Conservation (phyloP, 495 filamentous ascomycete genomes). For the Barbatosphaeria neglecta region DNA sequence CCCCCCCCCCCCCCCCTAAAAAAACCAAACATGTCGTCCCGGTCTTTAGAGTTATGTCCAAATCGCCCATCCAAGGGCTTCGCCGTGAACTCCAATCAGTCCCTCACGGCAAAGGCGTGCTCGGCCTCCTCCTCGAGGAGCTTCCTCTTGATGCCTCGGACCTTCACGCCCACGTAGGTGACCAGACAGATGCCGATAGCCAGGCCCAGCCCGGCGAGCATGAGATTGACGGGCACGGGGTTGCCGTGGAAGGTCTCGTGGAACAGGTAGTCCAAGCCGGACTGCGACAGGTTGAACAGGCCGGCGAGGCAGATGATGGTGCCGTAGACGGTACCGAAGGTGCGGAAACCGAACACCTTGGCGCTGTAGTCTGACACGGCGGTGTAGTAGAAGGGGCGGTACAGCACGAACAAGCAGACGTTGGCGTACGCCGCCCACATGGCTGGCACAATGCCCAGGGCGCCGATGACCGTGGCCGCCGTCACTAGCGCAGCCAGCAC, state of each 20-base stretch:
- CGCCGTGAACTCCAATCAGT: too few relatives aligned
- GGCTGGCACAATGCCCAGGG: slow-evolving; percentile 63
- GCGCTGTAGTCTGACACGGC: slow-evolving; percentile 74
- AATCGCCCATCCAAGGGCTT: too few relatives aligned
- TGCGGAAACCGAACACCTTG: slow-evolving; percentile 93
- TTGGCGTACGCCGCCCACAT: slow-evolving; percentile 65
- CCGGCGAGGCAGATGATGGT: slow-evolving; percentile 83
- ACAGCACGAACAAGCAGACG: slow-evolving; percentile 66
- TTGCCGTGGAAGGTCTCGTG: slow-evolving; percentile 58
- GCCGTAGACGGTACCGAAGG: slow-evolving; percentile 95
- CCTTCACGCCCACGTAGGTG: slow-evolving; percentile 39
- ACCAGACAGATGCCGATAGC: slow-evolving; percentile 48
- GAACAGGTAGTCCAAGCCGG: slow-evolving; percentile 68
- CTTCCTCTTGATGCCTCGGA: slow-evolving; percentile 16
- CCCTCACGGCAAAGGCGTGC: slow-evolving; percentile 9
- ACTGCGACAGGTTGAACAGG: slow-evolving; percentile 77
- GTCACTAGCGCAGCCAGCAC: slow-evolving; percentile 64
- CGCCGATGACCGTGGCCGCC: slow-evolving; percentile 64
- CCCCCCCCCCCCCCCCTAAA: too few relatives aligned
- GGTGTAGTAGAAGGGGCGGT: slow-evolving; percentile 68
- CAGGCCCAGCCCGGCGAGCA: slow-evolving; percentile 49
- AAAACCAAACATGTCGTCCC: too few relatives aligned
- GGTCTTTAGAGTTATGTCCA: too few relatives aligned
- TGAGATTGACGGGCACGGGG: slow-evolving; percentile 68
- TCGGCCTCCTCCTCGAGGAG: slow-evolving; percentile 27